Evolutionary conservation across 345 rosid genomes (phyloP), one percentile per base, ranked within the genome.

Genomic region (Moricandia arvensis): DNA sequence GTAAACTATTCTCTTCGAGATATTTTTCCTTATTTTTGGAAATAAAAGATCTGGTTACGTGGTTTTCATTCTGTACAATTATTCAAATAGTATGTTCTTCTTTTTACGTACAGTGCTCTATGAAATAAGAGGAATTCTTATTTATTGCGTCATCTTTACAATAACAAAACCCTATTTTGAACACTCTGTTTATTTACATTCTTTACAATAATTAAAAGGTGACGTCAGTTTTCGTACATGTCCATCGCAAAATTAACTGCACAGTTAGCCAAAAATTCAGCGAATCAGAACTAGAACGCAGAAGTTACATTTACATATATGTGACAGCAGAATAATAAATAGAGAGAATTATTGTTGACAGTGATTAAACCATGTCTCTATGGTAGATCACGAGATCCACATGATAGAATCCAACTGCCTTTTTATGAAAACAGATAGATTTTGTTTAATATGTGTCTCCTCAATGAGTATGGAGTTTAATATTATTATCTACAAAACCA

Each of bases 311-410:
- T 29, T 54, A 62, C 49, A 54, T 57, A 68, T 65, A 71, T 41
- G 54, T 26, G 60, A 70, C 75, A 63, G 58, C 66, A 63, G 71
- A 71, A 55, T 71, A 77, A 57, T 77, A 70, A 77, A 77, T 76
- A 63, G 51, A 64, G 45, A 33, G 80, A 77, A 77, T 77, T 77
- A 72, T 71, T 71, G 58, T 77, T 71, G 80, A 77, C 75, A 71
- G 80, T 65, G 63, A 71, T 76, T 63, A 76, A 76, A 38, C 71
- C 38, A 51, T 75, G 71, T 27, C 78, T 60, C 79, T 68, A 13
- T 71, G 80, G 80, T 71, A 66, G 80, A 65, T 71, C 76, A 77
- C 80, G 80, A 77, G 80, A 77, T 77, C 76, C 80, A 77, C 76
- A 77, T 77, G 80, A 71, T 71, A 71, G 72, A 77, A 71, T 77